Percentiles rank a stretch among this genome's conserved stretches.
phyloP scores from a whole-genome alignment of 345 rosid genomes.

The Schrenkiella parvula region DNA sequence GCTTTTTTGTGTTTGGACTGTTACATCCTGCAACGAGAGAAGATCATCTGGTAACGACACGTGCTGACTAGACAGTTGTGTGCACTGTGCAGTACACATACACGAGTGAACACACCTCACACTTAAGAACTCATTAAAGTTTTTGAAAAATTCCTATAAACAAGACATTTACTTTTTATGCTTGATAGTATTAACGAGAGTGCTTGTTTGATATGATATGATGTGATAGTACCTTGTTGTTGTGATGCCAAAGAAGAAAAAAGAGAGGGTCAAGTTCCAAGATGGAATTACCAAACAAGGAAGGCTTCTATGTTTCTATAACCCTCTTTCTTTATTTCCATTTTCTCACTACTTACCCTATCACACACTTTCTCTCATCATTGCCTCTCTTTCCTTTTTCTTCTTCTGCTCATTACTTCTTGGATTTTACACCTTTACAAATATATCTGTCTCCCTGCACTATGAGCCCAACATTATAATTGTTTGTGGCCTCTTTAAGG shows the following conservation, averaged over 20 bases:
- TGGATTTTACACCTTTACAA: neutral
- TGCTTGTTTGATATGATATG: constrained; percentile 11
- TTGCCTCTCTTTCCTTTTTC: neutral
- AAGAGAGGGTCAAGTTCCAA: constrained; percentile 29
- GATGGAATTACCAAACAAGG: constrained; percentile 17
- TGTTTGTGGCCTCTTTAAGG: neutral
- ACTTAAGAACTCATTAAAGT: constrained; percentile 5
- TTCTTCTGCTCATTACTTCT: neutral
- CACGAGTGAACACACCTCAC: constrained; percentile 3
- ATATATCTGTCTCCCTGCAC: neutral
- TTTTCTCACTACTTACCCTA: constrained; percentile 25
- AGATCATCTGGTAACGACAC: constrained; percentile 24
- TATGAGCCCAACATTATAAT: neutral
- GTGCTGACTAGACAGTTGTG: constrained; percentile 28
- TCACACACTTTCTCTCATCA: constrained; percentile 17
- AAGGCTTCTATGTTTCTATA: constrained; percentile 25
- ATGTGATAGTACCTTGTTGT: constrained; percentile 7
- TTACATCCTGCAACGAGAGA: constrained; percentile 13
- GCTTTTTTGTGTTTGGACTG: constrained; percentile 24
- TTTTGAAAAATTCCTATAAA: neutral
- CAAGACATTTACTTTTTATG: neutral
- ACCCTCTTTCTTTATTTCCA: constrained; percentile 11
- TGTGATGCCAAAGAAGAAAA: constrained; percentile 20
- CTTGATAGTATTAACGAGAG: neutral
- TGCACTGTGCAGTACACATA: constrained; percentile 16